Evolutionary conservation across 2,329 filamentous ascomycete genomes (phyloP).

Genomic region (Claviceps lovelessii): DNA sequence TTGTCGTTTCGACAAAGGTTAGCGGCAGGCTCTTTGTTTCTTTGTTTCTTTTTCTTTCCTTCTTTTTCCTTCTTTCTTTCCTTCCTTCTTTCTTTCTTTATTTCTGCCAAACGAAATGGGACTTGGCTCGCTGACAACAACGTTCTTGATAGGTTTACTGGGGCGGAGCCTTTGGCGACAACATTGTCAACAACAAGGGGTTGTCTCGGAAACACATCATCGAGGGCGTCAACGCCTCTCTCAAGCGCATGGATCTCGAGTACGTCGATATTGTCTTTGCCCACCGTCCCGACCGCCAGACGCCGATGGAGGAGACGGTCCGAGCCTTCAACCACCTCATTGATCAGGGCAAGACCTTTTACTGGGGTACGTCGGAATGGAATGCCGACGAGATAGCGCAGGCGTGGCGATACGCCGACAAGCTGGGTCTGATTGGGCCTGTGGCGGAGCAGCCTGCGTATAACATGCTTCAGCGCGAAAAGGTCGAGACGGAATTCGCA

Average conservation of each 20-base stretch:
- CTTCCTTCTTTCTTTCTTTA: no score
- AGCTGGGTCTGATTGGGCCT: constrained; percentile 46
- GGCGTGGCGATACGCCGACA: constrained; percentile 46
- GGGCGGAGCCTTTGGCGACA: constrained; percentile 44
- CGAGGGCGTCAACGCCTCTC: constrained; percentile 46
- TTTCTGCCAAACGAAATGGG: not conserved
- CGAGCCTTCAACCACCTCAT: constrained; percentile 59
- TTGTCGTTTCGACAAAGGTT: constrained; percentile 48
- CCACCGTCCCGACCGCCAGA: constrained; percentile 52
- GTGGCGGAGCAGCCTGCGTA: constrained; percentile 54
- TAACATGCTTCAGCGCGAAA: constrained; percentile 46
- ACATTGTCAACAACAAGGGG: constrained; percentile 51
- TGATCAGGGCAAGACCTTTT: constrained; percentile 51
- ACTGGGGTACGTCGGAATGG: constrained; percentile 60
- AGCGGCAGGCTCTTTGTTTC: not conserved
- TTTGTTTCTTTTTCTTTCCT: no score
- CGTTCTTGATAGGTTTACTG: constrained; percentile 42
- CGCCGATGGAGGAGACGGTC: constrained; percentile 57
- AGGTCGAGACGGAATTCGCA: constrained; percentile 49
- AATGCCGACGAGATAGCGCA: constrained; percentile 49
- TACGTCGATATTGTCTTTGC: constrained; percentile 58
- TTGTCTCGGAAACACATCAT: constrained; percentile 56
- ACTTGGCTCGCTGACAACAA: not conserved
- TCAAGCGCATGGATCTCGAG: constrained; percentile 41
- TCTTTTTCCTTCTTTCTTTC: no score